These are phyloP conservation scores for Escallonia herrerae DNA, from an alignment of 129 eudicot species.

Conservation along the genomic window DNA sequence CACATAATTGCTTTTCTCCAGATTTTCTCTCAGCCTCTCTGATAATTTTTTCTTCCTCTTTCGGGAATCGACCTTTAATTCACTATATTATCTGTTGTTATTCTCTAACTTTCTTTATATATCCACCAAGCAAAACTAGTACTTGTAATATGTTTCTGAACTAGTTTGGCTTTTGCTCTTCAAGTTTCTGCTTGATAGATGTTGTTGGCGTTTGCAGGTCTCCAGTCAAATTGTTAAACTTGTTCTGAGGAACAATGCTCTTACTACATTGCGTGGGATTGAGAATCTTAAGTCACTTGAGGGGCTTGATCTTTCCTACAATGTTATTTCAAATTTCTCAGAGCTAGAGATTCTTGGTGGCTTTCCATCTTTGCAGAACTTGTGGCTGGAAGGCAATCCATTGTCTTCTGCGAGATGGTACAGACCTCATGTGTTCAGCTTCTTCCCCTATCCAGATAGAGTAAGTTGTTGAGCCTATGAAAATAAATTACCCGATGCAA, in stretches of 20 bases:
- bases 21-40: too few relatives aligned
- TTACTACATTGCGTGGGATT: slow-evolving; percentile 66
- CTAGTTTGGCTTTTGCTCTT: not conserved
- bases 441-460: slow-evolving; percentile 50
- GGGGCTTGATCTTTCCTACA: slow-evolving; percentile 91
- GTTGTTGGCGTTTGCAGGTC: slow-evolving; percentile 43
- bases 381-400: slow-evolving; percentile 97
- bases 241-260: slow-evolving; percentile 86
- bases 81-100: too few relatives aligned
- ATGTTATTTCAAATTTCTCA: slow-evolving; percentile 69
- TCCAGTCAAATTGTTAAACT: slow-evolving; percentile 69
- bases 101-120: too few relatives aligned
- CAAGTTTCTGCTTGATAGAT: not conserved
- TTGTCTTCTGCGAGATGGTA: slow-evolving; percentile 82
- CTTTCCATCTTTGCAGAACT: slow-evolving; percentile 51
- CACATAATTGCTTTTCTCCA: too few relatives aligned
- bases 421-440: slow-evolving; percentile 79
- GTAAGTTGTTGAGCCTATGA: slow-evolving; percentile 31
- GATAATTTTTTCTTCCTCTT: too few relatives aligned
- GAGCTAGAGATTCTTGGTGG: slow-evolving; percentile 68
- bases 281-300: slow-evolving; percentile 72
- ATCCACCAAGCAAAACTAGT: not conserved
- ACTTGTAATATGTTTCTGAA: not conserved
- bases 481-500: not conserved
- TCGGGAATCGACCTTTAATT: too few relatives aligned